A percentile compares a stretch with the other conserved stretches of the same genome.
Evolutionary conservation across 768 basidiomycete species (phyloP).

Genomic region (Calocera viscosa): DNA sequence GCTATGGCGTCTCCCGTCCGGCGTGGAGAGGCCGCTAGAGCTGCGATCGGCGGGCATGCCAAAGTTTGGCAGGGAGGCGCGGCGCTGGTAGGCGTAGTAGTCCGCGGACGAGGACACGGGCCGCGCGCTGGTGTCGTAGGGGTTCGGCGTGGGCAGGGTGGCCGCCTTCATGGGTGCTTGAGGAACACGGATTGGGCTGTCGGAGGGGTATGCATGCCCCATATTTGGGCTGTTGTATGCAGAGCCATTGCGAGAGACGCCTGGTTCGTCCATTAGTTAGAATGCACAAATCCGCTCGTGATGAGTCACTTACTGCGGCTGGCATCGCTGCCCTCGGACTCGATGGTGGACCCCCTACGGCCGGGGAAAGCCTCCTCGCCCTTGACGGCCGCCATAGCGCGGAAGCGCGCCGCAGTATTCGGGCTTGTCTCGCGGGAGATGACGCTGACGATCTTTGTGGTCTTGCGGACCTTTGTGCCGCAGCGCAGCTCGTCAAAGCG

Average conservation of each 20-base stretch:
- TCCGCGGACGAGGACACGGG: neutral
- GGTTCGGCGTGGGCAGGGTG: neutral
- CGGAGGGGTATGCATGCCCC: neutral
- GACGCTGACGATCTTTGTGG: conserved; percentile 24
- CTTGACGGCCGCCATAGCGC: neutral
- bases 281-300: neutral
- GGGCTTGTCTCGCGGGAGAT: conserved; percentile 1
- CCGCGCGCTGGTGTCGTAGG: neutral
- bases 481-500: conserved; percentile 80
- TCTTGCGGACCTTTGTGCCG: conserved; percentile 69
- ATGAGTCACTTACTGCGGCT: neutral
- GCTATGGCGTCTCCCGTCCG: neutral
- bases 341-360: neutral
- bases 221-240: neutral
- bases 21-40: neutral
- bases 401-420: neutral
- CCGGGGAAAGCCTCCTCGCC: neutral
- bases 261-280: neutral
- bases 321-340: neutral
- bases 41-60: neutral
- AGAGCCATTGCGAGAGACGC: neutral
- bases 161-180: conserved; percentile 1
- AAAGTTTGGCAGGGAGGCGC: neutral
- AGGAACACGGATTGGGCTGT: conserved; percentile 3
- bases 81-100: neutral